These are phyloP conservation scores for Volutella citrinella DNA, from an alignment of 2,329 filamentous ascomycete genomes.

Conservation along the genomic window DNA sequence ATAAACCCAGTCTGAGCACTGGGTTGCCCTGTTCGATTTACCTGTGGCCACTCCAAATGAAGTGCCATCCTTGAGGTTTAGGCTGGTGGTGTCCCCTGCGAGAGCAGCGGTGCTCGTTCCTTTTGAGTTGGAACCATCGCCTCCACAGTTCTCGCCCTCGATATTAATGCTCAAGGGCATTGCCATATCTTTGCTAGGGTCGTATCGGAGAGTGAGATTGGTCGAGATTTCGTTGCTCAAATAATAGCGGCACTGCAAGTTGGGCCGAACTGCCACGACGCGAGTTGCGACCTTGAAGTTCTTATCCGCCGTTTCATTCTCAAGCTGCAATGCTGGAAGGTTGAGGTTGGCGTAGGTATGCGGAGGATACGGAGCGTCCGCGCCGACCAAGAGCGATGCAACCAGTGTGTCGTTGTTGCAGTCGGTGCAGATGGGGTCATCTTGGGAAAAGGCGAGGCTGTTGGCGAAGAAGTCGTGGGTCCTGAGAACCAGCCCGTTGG, in stretches of 20 bases:
- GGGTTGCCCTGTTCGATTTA: conserved; percentile 18
- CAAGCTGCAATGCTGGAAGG: conserved; percentile 22
- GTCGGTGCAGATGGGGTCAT: conserved; percentile 20
- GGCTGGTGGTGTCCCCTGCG: too few relatives aligned
- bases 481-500: conserved; percentile 20
- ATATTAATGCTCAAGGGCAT: conserved; percentile 23
- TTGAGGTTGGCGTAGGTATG: conserved; percentile 34
- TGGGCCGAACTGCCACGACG: conserved; percentile 30
- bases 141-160: conserved; percentile 18
- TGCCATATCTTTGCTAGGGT: conserved; percentile 11
- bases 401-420: conserved; percentile 28
- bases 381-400: conserved; percentile 33
- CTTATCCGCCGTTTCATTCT: conserved; percentile 7
- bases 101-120: too few relatives aligned
- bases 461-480: conserved; percentile 30
- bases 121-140: too few relatives aligned
- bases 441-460: conserved; percentile 17
- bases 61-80: not conserved
- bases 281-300: conserved; percentile 20
- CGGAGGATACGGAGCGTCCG: conserved; percentile 31
- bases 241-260: conserved; percentile 24
- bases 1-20: conserved; percentile 33
- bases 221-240: conserved; percentile 18
- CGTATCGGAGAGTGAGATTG: conserved; percentile 20
- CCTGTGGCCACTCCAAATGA: conserved; percentile 18